Base-by-base conservation (phyloP, 768 basidiomycete species). In the Trametes meyenii region DNA sequence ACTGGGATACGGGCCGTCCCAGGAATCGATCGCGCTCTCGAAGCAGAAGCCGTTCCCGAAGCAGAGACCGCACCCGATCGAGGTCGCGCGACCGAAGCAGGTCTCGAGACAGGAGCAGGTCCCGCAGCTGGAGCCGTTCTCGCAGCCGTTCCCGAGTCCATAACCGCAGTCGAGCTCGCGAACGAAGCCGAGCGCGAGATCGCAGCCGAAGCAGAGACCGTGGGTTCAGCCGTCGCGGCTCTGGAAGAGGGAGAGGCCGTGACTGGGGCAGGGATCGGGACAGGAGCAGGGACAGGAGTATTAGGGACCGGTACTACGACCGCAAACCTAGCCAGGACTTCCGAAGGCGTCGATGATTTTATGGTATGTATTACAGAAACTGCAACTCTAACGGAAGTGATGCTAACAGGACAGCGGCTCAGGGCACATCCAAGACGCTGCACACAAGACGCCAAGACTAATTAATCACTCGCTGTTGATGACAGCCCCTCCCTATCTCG, bases 21-120 rank as follows among this genome's bases (percentile, higher is more conserved):
- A 40, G 54, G 5, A 42, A 33, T 23, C 17, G 52, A 33, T 39
- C 38, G 23, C 43, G 40, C 29, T 48, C 36, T 21, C 26, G 50
- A 16, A 38, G 49, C 29, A 50, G 49, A 50, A 33, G 52, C 26
- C 33, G 43, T 3, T 53, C 55, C 17, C 24, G 49, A 14, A 36
- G 50, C 17, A 50, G 50, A 50, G 50, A 57, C 29, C 35, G 43
- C 2, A 50, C 56, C 17, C 17, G 61, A 49, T 14, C 19, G n/a
- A 39, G 24, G 36, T 42, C 53, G 23, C 44, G 44, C 11, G 48
- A 48, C 24, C n/a, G 53, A 6, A 35, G 24, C 8, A 51, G 60
- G 23, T 39, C 50, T 23, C 50, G 61, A 21, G 38, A 38, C 36
- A 26, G 55, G 19, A 57, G 40, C n/a, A 52, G 53, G 33, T 33